Evolutionary conservation across 163 green algal genomes (phyloP), one percentile per base, ranked within the genome.

Genomic region (Coccomyxa subellipsoidea): DNA sequence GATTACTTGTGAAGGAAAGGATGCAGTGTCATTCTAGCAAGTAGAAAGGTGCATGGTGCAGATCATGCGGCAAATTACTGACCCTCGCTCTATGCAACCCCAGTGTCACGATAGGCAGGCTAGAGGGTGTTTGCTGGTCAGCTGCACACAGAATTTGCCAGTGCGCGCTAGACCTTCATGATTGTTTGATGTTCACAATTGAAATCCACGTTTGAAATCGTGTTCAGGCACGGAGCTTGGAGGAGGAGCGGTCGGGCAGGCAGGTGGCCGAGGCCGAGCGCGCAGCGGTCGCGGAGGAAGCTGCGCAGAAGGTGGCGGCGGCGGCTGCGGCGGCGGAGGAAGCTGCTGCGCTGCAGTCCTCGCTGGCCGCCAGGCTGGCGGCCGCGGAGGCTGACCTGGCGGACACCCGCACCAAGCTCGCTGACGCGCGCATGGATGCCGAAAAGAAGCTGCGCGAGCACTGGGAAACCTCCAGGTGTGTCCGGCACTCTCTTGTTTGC

Each of bases 361-460:
- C n/a, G 66, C 66, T 73, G 66, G 29, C 27, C 21, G 66, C 27
- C 29, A 73, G n/a, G 66, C 66, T 73, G 66, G 29, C 27, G 66
- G 10, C 29, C 0, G n/a, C 29, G 29, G 66, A 73, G 66, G 66
- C 66, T 36, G 34, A 77, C 32, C 32, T 40, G 70, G 70, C 70
- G 21, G 70, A 38, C 31, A 77, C 70, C 18, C 27, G 23, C 18
- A 34, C 32, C 32, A 38, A 39, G 70, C 32, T 77, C 15, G 70
- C 70, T 39, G 70, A 31, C 21, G 70, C 34, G 2, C 31, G 70
- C 27, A 18, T 9, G 0, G 70, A 77, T n/a, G 31, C 70, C 31
- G 70, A 77, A 31, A 40, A 38, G 32, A 77, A 39, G 70, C 70
- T 77, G 70, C 70, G 70, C 27, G 70, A 77, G 70, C 70, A 77